Percentiles rank a stretch among this genome's conserved stretches.
phyloP scores from a whole-genome alignment of 768 basidiomycete genomes.

The Amanita subjunquillea region DNA sequence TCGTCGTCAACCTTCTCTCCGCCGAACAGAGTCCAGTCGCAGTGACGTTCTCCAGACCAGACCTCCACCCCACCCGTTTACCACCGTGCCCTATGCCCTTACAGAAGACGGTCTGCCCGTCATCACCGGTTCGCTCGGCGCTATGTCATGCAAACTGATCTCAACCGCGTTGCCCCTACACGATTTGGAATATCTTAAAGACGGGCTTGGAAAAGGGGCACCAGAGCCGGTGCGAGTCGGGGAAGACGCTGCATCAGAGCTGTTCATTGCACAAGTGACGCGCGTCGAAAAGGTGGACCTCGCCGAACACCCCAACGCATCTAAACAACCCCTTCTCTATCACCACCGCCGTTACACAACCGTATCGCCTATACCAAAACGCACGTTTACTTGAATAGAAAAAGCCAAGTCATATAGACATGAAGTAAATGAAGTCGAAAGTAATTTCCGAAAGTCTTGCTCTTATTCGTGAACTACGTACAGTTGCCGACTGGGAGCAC shows the following conservation, averaged over 20 bases:
- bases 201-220: conserved; percentile 7
- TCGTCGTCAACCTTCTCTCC: conserved; percentile 79
- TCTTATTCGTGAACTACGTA: neutral
- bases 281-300: conserved; percentile 30
- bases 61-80: conserved; percentile 52
- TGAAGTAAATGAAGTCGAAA: too few relatives aligned
- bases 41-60: conserved; percentile 61
- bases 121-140: conserved; percentile 52
- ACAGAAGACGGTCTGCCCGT: conserved; percentile 50
- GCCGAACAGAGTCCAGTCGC: conserved; percentile 55
- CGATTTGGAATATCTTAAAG: conserved; percentile 31
- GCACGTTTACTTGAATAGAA: neutral
- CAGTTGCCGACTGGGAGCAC: neutral
- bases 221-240: conserved; percentile 8
- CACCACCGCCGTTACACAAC: conserved; percentile 52
- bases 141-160: conserved; percentile 63
- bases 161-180: conserved; percentile 50
- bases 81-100: conserved; percentile 25
- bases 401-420: neutral
- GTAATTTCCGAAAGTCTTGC: neutral
- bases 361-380: conserved; percentile 14
- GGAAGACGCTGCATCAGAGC: conserved; percentile 41
- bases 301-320: conserved; percentile 5
- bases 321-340: conserved; percentile 50
- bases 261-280: conserved; percentile 76